Percentiles rank a stretch among this genome's conserved stretches.
These are phyloP conservation scores for Penicillium olsonii DNA, from an alignment of 2,329 filamentous ascomycete genomes.

Conservation along the genomic window DNA sequence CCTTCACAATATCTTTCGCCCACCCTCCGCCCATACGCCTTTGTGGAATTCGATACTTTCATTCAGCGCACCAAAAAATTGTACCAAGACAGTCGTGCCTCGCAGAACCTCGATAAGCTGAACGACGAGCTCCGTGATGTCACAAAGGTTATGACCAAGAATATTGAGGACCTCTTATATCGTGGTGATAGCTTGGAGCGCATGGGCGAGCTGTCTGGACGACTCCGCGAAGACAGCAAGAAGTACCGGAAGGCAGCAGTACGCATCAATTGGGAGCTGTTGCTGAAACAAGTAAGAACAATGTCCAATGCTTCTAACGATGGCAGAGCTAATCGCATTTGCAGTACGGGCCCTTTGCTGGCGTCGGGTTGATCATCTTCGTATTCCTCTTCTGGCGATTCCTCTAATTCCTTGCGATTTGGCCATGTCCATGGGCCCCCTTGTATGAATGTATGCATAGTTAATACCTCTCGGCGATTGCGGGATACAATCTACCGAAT, in stretches of 20 bases:
- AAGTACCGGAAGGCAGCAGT: slow-evolving; percentile 94
- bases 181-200: slow-evolving; percentile 90
- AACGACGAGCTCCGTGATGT: slow-evolving; percentile 98
- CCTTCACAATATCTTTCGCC: slow-evolving; percentile 71
- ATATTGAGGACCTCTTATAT: slow-evolving; percentile 96
- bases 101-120: slow-evolving; percentile 89
- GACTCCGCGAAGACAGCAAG: slow-evolving; percentile 86
- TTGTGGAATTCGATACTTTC: slow-evolving; percentile 97
- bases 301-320: background rate
- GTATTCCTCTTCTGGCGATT: slow-evolving; percentile 92
- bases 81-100: slow-evolving; percentile 88
- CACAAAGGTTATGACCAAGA: slow-evolving; percentile 99
- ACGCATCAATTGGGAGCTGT: slow-evolving; percentile 94
- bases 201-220: slow-evolving; percentile 91
- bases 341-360: slow-evolving; percentile 84
- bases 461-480: slow-evolving; percentile 35
- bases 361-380: slow-evolving; percentile 76
- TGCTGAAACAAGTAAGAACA: slow-evolving; percentile 75
- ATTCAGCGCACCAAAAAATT: slow-evolving; percentile 90
- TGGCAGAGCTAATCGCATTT: slow-evolving; percentile 24
- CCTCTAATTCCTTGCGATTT: slow-evolving; percentile 58
- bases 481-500: slow-evolving; percentile 31
- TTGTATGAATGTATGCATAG: slow-evolving; percentile 41
- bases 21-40: slow-evolving; percentile 84
- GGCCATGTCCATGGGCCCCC: slow-evolving; percentile 14